Base-by-base conservation (phyloP, 2,329 filamentous ascomycete species). In the Penicillium janthinellum region DNA sequence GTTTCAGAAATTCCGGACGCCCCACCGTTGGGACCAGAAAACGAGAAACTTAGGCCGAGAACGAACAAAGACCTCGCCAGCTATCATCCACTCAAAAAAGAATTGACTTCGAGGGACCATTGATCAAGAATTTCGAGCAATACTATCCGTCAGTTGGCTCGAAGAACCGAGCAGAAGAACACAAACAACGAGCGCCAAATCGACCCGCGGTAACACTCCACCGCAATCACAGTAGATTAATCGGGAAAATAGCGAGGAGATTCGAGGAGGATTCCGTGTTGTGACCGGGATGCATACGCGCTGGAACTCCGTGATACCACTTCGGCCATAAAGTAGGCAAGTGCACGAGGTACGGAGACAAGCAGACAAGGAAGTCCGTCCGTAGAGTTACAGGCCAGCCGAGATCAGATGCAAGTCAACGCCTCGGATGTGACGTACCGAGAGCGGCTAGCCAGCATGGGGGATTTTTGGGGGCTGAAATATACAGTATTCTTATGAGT, bases 251-350 rank as follows among this genome's bases (percentile, higher is more conserved):
- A 17, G 10, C 7, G 6, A 12, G 41, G 22, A 45, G 20, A 45
- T 15, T 28, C 12, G 20, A 45, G 25, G 12, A 44, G 31, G 25
- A 45, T 45, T 28, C 42, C 22, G 42, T 45, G 12, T 49, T 49
- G 51, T 56, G 56, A 54, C 22, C 47, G 51, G 55, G 12, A 25
- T 42, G 22, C 50, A 57, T 54, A 55, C 49, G 55, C 45, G 51
- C 54, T 31, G 37, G 49, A 42, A 42, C 54, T 45, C 52, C 56
- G 44, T 54, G 49, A 38, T 39, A 28, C 35, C 45, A 28, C 25
- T 28, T 6, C 25, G 6, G 4, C 4, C 4, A 28, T 6, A 28
- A 7, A 28, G 25, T 5, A 28, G 25, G 25, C 25, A 28, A 28
- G 25, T 28, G 25, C 3, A 28, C 28, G 28, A 31, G 1, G 5